Base-by-base conservation (phyloP, 768 basidiomycete species). In the Tylopilus intermedius region DNA sequence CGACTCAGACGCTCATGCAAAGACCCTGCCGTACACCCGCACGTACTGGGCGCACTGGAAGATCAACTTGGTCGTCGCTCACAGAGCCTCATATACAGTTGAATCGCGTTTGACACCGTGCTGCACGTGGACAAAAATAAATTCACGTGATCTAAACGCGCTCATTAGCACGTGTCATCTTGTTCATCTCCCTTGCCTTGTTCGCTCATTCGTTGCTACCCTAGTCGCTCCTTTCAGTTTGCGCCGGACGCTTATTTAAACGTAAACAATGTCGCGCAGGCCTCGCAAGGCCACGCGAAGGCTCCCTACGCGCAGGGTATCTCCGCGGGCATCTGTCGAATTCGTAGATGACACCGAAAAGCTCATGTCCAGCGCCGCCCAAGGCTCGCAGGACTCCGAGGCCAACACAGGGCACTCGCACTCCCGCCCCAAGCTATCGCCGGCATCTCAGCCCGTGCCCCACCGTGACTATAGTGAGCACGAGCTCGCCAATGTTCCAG, bases 141-240 rank as follows among this genome's bases (percentile, higher is more conserved):
- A 53, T 50, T 7, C 69, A 70, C 67, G 67, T 68, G 67, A 62
- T 49, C 42, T 13, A 1, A 41, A 63, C 65, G 51, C 67, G 68
- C 55, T 38, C 39, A 35, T 50, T 33, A 41, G 46, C 61, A 66
- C 58, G 66, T 67, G 64, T 46, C 18, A 18, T 9, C 26, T 29
- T 46, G 50, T 60, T 65, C 57, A 35, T 53, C 47, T 42, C 24
- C n/a, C n/a, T 52, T 45, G 7, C 15, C 27, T 33, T 41, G 53
- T 38, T 53, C 52, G n/a, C 24, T 38, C 46, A 43, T 56, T 26
- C 39, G 22, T 37, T 44, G 30, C 51, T 53, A 64, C 47, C 47
- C 50, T 44, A 62, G 56, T 61, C 61, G 37, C 54, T 66, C 64
- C 44, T 62, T 68, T 53, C 21, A 33, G 9, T 47, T 54, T 45